Evolutionary conservation across 345 rosid species (phyloP).

Genomic region (Melastoma malabathricum): DNA sequence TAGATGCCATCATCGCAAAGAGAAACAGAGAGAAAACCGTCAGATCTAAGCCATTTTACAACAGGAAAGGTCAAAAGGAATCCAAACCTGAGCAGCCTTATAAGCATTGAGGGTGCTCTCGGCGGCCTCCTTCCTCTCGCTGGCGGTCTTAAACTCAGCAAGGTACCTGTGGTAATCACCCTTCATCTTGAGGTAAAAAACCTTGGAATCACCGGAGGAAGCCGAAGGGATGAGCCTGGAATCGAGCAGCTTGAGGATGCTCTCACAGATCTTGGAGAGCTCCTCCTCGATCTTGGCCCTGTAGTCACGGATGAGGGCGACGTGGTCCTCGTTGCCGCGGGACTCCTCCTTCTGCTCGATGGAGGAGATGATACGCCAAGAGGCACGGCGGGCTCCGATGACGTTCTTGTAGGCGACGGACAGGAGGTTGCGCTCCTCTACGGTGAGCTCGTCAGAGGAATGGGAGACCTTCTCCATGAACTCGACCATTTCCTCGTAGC

Average conservation of each 20-base stretch:
- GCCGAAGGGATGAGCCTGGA: slow-evolving; percentile 59
- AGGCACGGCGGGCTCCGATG: slow-evolving; percentile 42
- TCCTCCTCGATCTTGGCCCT: slow-evolving; percentile 68
- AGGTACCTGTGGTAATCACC: slow-evolving; percentile 16
- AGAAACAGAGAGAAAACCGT: too few relatives aligned
- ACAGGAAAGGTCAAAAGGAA: slow-evolving; percentile 1
- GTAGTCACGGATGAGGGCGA: slow-evolving; percentile 52
- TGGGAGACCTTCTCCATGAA: slow-evolving; percentile 64
- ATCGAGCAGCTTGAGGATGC: slow-evolving; percentile 57
- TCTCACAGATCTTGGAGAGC: slow-evolving; percentile 60
- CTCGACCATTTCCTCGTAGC: slow-evolving; percentile 64
- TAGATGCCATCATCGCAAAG: too few relatives aligned
- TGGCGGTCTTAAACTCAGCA: slow-evolving; percentile 15
- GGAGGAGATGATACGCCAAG: slow-evolving; percentile 50
- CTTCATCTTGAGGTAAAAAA: slow-evolving; percentile 64
- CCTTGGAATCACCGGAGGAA: slow-evolving; percentile 64
- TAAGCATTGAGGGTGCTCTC: slow-evolving; percentile 14
- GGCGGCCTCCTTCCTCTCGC: slow-evolving; percentile 14
- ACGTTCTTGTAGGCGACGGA: slow-evolving; percentile 58
- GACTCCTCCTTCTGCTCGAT: slow-evolving; percentile 66
- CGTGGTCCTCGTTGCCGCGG: slow-evolving; percentile 43
- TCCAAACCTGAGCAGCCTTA: slow-evolving; percentile 30
- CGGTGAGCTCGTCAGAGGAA: slow-evolving; percentile 36
- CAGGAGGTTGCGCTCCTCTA: slow-evolving; percentile 50
- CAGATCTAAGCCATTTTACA: too few relatives aligned